Evolutionary conservation across 2,329 filamentous ascomycete species (phyloP), one percentile per base, ranked within the genome.

Genomic region (Diaporthe velutina): DNA sequence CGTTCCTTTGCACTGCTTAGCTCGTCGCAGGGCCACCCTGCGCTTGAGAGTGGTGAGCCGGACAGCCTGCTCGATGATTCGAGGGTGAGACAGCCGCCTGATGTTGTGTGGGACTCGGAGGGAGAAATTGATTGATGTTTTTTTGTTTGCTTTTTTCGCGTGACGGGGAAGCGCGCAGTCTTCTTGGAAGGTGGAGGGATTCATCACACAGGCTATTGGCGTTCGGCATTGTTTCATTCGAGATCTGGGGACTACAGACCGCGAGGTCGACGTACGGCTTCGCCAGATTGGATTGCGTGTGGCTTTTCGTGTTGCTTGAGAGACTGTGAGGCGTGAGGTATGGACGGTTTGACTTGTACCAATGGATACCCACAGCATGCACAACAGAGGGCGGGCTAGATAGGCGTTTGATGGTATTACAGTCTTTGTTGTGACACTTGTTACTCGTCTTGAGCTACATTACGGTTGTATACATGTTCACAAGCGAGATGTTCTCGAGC

Each of bases 11-110:
- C 79, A 35, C 81, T 81, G 25, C 70, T 81, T 8, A 78, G 82
- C 19, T 85, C 84, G 13, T 89, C 88, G 12, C 87, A 91, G 80
- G 64, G 73, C 3, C 17, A 12, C 60, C 40, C 60, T 19, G 82
- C 90, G 25, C 79, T 89, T 82, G 80, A 91, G 73, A 86, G 89
- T 15, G 68, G 50, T 38, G 75, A 76, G 73, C 48, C 58, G 48
- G 86, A 88, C 30, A 87, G 86, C 76, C 74, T 88, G 57, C 74
- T 86, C 70, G 81, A 84, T 48, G 83, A 85, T 38, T 82, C 80
- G 76, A 79, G 83, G 40, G 81, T 83, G 8, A 81, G 80, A 22
- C 84, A 83, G 40, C 84, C 85, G 22, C 78, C 81, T 7, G 84
- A 85, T 28, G 80, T 87, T n/a, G 80, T 82, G 75, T 75, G 75